Evolutionary conservation across 2,329 filamentous ascomycete genomes (phyloP).

Genomic region (Sporothrix curviconia): DNA sequence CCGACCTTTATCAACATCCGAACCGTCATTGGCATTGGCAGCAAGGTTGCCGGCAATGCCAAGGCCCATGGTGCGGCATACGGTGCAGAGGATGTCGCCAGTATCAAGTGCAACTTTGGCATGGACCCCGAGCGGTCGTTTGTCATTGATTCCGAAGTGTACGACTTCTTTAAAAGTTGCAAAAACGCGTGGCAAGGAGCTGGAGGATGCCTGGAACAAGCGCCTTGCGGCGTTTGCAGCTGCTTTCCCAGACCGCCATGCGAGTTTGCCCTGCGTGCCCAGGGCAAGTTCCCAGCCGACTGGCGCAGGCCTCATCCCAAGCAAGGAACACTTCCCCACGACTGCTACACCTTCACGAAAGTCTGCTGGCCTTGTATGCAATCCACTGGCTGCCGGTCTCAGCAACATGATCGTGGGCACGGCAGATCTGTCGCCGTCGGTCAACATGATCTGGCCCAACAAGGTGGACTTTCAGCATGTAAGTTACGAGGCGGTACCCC

Average conservation of each 20-base stretch:
- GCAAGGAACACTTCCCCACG: constrained; percentile 35
- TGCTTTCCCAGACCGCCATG: constrained; percentile 11
- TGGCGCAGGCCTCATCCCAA: constrained; percentile 45
- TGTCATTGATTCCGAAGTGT: too few relatives aligned
- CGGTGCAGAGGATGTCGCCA: constrained; percentile 43
- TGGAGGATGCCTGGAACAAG: constrained; percentile 43
- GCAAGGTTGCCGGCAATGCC: constrained; percentile 39
- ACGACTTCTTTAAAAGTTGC: constrained; percentile 46
- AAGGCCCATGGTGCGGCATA: constrained; percentile 53
- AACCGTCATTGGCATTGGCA: constrained; percentile 50
- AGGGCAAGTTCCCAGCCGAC: too few relatives aligned
- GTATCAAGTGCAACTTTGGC: too few relatives aligned
- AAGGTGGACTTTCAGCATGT: constrained; percentile 42
- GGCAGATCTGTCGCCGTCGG: constrained; percentile 40
- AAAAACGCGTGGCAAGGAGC: constrained; percentile 37
- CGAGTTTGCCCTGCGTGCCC: too few relatives aligned
- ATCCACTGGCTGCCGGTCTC: constrained; percentile 37
- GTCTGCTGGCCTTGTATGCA: constrained; percentile 42
- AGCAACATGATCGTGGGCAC: constrained; percentile 41
- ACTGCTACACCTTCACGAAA: constrained; percentile 43
- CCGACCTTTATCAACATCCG: constrained; percentile 47
- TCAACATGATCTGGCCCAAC: constrained; percentile 44
- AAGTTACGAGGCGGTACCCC: too few relatives aligned
- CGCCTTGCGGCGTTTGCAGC: constrained; percentile 42
- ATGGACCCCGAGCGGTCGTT: too few relatives aligned